Evolutionary conservation across 2,329 filamentous ascomycete species (phyloP), one percentile per base, ranked within the genome.

Genomic region (Aspergillus brunneoviolaceus): DNA sequence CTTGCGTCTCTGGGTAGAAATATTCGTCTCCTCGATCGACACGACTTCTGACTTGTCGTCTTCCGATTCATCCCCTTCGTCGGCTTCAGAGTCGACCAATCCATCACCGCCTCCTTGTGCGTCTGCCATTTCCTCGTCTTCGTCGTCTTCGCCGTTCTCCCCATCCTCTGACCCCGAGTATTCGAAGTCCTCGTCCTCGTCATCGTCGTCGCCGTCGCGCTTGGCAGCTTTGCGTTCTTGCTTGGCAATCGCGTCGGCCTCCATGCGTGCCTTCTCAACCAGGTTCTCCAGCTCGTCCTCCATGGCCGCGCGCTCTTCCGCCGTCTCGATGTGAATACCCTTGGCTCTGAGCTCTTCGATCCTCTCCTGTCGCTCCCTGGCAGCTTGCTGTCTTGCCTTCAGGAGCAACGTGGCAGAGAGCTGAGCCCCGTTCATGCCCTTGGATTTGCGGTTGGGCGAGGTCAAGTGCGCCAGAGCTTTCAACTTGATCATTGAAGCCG

Each of bases 221-320:
- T 90, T 94, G 0, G 86, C 87, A 49, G 86, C 87, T 29, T 85
- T 88, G 64, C 87, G 87, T 77, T 99, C 95, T 52, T 87, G 82
- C 68, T 89, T 86, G 76, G 88, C 89, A 53, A 98, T 87, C 66
- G 89, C 87, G 49, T 90, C 85, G 2, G 89, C 93, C 72, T 98
- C 91, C 62, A 87, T 83, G 59, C 92, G 84, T 21, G 93, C 94
- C 69, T 89, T 92, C 51, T 94, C 89, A 27, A 98, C 85, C 61
- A 98, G 84, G 69, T 97, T 89, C 67, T 98, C 95, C 12, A 96
- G 87, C 60, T 93, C 87, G 59, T 90, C 87, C 74, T 92, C 86
- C 72, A 96, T 89, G 35, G 86, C 85, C 70, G 93, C 90, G 21
- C 91, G 87, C 74, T 99, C 93, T 75, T 97, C 94, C 2, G 88